A percentile compares a stretch with the other conserved stretches of the same genome.
phyloP scores from a whole-genome alignment of 768 basidiomycete genomes.

The Kwoniella heveanensis region DNA sequence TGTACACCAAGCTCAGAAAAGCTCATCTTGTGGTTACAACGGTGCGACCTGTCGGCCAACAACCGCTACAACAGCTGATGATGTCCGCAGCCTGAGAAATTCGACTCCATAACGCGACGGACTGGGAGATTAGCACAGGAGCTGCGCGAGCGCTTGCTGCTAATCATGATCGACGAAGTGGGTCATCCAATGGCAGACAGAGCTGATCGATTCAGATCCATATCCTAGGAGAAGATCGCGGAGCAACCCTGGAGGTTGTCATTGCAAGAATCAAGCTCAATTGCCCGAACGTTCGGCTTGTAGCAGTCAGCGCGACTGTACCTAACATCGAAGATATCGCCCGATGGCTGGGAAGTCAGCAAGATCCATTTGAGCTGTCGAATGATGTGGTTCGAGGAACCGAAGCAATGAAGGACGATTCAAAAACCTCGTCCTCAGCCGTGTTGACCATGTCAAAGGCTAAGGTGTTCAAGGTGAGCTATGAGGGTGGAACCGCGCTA shows the following conservation, averaged over 20 bases:
- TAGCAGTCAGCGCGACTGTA: constrained; percentile 86
- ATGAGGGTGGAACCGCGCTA: too few relatives aligned
- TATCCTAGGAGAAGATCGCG: constrained; percentile 83
- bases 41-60: too few relatives aligned
- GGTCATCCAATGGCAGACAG: constrained; percentile 11
- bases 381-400: constrained; percentile 44
- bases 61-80: too few relatives aligned
- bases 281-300: constrained; percentile 71
- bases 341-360: constrained; percentile 70
- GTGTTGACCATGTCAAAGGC: constrained; percentile 58
- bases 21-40: constrained; percentile 84
- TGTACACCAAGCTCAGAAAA: constrained; percentile 72
- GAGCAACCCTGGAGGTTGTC: constrained; percentile 92
- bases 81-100: constrained; percentile 75
- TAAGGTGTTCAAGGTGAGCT: constrained; percentile 68
- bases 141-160: constrained; percentile 70
- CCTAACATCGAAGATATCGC: constrained; percentile 92
- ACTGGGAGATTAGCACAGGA: constrained; percentile 65
- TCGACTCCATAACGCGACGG: constrained; percentile 82
- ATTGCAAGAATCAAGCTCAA: constrained; percentile 85
- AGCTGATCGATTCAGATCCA: constrained; percentile 67
- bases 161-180: constrained; percentile 92
- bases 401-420: neutral
- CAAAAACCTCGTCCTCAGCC: neutral
- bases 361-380: constrained; percentile 9